These are phyloP conservation scores for Aspergillus sp. DNA, from an alignment of 2,329 filamentous ascomycete genomes.

Conservation along the genomic window DNA sequence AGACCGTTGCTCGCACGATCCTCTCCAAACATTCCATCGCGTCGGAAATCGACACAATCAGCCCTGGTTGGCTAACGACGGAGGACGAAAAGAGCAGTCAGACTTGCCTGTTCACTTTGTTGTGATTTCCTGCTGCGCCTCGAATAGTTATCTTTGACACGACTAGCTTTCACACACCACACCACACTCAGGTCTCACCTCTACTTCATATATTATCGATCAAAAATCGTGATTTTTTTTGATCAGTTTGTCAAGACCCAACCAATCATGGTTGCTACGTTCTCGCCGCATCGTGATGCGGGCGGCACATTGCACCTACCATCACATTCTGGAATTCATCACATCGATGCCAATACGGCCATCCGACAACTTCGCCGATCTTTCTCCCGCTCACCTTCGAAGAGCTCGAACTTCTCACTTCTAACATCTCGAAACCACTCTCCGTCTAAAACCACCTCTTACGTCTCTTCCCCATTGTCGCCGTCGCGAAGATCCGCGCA, in stretches of 20 bases:
- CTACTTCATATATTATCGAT: background rate
- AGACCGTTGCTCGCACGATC: conserved; percentile 21
- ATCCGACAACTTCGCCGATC: conserved; percentile 83
- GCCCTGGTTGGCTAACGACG: conserved; percentile 14
- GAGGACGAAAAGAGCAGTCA: conserved; percentile 16
- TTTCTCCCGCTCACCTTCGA: conserved; percentile 90
- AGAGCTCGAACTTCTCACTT: conserved; percentile 68
- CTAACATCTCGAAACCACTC: conserved; percentile 51
- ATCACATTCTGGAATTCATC: conserved; percentile 79
- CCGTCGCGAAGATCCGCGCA: conserved; percentile 56
- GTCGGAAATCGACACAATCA: conserved; percentile 13
- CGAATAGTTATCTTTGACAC: background rate
- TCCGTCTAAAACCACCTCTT: conserved; percentile 51
- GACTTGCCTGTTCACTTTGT: conserved; percentile 4
- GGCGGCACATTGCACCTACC: conserved; percentile 82
- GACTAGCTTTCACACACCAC: background rate
- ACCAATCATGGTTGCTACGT: conserved; percentile 46
- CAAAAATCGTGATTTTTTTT: background rate
- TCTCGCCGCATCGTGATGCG: conserved; percentile 50
- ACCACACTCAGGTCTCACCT: conserved; percentile 2
- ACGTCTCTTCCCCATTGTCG: conserved; percentile 56
- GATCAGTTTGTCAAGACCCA: background rate
- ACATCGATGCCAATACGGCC: conserved; percentile 77
- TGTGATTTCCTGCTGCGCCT: conserved; percentile 4
- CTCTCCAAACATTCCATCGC: conserved; percentile 29